Percentiles rank a stretch among this genome's conserved stretches.
Evolutionary conservation across 2,329 filamentous ascomycete genomes (phyloP).

Genomic region (Trematosphaeria pertusa): DNA sequence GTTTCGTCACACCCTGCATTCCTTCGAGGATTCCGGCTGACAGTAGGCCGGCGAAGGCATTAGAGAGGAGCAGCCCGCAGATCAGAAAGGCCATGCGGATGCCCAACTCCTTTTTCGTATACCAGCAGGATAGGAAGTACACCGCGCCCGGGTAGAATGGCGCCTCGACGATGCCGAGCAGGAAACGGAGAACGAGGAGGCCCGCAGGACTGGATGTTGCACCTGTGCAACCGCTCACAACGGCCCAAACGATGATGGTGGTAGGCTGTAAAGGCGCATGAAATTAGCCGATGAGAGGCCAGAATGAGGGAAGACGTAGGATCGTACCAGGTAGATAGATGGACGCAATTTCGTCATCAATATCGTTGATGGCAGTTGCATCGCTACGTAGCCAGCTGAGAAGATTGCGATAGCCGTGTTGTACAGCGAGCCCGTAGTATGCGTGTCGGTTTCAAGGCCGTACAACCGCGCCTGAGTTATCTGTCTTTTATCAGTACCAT

Average conservation of each 20-base stretch:
- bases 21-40: constrained; percentile 33
- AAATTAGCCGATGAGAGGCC: background rate
- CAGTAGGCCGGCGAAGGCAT: constrained; percentile 53
- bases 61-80: constrained; percentile 57
- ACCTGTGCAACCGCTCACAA: constrained; percentile 7
- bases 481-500: background rate
- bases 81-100: constrained; percentile 59
- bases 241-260: constrained; percentile 13
- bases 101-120: constrained; percentile 58
- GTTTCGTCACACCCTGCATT: constrained; percentile 14
- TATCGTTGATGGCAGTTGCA: constrained; percentile 17
- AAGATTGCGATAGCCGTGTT: constrained; percentile 6
- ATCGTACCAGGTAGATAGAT: constrained; percentile 55
- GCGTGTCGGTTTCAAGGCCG: constrained; percentile 4
- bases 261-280: background rate
- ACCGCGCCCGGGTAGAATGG: constrained; percentile 14
- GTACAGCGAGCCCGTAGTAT: background rate
- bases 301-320: background rate
- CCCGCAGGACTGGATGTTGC: constrained; percentile 8
- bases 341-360: constrained; percentile 59
- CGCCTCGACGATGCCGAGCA: constrained; percentile 20
- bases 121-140: constrained; percentile 57
- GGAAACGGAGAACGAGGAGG: constrained; percentile 14
- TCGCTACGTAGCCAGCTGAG: constrained; percentile 16
- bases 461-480: constrained; percentile 6